Evolutionary conservation across 1,284 basidiomycete species (phyloP).

Genomic region (Anthracocystis panici-leucophaei): DNA sequence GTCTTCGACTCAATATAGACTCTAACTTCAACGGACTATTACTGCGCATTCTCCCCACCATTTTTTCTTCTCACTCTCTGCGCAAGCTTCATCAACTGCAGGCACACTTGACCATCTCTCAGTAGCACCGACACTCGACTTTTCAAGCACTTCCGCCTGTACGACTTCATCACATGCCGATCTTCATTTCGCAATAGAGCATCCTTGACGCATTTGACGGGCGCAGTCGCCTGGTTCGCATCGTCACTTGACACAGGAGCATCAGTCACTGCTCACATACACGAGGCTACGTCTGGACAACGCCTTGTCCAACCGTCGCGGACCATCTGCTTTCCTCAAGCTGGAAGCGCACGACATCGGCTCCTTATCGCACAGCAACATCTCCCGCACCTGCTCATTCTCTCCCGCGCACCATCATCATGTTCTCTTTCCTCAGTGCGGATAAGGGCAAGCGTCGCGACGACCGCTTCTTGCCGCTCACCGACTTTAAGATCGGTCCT

Average conservation of each 20-base stretch:
- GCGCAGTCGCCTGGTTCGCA: not conserved
- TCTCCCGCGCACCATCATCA: not conserved
- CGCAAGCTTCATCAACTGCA: too few species aligned
- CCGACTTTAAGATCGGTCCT: constrained; percentile 36
- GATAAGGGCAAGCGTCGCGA: constrained; percentile 25
- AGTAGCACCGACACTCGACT: not conserved
- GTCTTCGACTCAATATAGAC: too few species aligned
- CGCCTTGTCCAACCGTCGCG: not conserved
- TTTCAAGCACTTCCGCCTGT: not conserved
- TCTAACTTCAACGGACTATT: too few species aligned
- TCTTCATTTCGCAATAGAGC: not conserved
- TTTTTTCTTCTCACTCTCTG: too few species aligned
- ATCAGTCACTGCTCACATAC: not conserved
- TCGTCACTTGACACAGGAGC: not conserved
- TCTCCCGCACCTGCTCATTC: not conserved
- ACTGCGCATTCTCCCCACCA: too few species aligned
- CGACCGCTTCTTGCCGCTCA: constrained; percentile 20
- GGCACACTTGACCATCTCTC: too few species aligned
- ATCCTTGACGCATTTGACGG: not conserved
- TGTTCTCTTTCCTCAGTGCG: constrained; percentile 30
- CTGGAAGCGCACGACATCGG: too few species aligned
- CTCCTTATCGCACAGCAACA: not conserved
- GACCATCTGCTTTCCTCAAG: too few species aligned
- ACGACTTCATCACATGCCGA: constrained; percentile 1
- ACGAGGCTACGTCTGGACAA: not conserved